Conservation (phyloP, 1,139 yeast genomes). For the Hemisphaericaspora xylofermentans region DNA sequence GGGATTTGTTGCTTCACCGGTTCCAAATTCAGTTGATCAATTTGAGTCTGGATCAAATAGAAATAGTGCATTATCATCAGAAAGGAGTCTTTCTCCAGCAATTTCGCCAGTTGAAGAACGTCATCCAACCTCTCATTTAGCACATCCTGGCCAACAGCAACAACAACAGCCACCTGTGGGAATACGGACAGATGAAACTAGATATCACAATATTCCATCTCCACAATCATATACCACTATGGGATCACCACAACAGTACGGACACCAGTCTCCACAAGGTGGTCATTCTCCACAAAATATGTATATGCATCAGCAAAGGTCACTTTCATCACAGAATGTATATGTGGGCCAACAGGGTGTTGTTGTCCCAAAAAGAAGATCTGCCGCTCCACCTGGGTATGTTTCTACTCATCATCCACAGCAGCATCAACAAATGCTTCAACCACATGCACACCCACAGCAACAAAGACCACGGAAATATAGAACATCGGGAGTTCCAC, state of each 20-base stretch:
- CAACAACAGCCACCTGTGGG: background rate
- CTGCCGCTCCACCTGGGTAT: conserved; percentile 1
- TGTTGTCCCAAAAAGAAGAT: background rate
- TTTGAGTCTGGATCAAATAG: background rate
- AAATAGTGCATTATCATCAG: background rate
- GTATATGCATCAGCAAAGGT: background rate
- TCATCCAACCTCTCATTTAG: background rate
- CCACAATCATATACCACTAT: background rate
- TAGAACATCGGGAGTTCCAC: background rate
- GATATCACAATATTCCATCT: background rate
- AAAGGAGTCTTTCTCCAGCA: background rate
- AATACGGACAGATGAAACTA: background rate
- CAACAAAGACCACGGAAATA: background rate
- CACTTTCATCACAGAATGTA: background rate
- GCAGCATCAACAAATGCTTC: conserved; percentile 9
- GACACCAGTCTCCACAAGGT: background rate
- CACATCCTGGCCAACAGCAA: background rate
- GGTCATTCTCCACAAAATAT: background rate
- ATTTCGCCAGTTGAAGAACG: background rate
- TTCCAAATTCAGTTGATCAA: background rate
- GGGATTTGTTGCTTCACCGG: conserved; percentile 1
- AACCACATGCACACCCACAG: conserved; percentile 3
- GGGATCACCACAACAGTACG: background rate
- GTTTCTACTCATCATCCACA: background rate
- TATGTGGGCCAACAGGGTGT: background rate